Evolutionary conservation across 331 rosid genomes (phyloP).

Genomic region (Quercus lobata): DNA sequence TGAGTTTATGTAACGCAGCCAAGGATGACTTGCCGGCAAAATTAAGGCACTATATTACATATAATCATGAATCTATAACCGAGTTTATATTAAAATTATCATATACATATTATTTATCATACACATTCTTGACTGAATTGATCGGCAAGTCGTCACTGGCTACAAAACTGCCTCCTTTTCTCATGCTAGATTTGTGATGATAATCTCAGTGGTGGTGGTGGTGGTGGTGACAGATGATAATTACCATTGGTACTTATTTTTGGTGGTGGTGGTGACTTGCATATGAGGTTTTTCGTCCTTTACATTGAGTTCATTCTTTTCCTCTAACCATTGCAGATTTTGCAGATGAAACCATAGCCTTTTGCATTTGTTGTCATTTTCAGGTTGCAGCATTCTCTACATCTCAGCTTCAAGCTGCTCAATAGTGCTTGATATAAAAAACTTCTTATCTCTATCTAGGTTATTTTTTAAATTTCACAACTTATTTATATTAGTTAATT

Average conservation of each 20-base stretch:
- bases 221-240: background rate
- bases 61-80: background rate
- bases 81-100: too few relatives aligned
- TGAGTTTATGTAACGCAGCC: conserved; percentile 84
- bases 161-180: conserved; percentile 54
- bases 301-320: background rate
- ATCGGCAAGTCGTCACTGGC: conserved; percentile 91
- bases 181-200: conserved; percentile 79
- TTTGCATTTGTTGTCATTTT: background rate
- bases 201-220: background rate
- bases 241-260: background rate
- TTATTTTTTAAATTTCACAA: background rate
- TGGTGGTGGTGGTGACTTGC: background rate
- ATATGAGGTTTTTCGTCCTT: background rate
- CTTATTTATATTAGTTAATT: background rate
- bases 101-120: background rate
- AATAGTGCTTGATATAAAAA: background rate
- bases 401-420: background rate
- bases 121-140: background rate
- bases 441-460: background rate
- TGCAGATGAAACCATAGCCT: background rate
- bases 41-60: background rate
- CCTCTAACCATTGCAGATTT: background rate
- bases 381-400: background rate
- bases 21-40: conserved; percentile 98